Base-by-base conservation (phyloP, 331 rosid species). In the Dryas integrifolia region DNA sequence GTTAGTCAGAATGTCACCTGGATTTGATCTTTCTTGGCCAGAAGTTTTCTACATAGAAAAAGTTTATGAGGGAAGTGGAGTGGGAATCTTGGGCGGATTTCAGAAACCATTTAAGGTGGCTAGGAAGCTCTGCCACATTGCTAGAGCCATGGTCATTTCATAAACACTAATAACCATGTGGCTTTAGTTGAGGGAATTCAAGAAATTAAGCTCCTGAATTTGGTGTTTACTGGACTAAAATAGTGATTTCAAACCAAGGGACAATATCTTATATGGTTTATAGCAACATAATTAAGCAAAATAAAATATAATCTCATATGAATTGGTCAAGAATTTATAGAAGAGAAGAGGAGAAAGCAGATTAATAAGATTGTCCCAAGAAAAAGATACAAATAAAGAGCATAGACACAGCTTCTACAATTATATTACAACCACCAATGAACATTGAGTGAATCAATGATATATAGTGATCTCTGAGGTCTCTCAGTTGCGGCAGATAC, bases 401-500 rank as follows among this genome's bases (percentile, higher is more conserved):
- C 44, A 60, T 41, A 30, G 35, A 2, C 35, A 67, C 69, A 72
- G 58, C 51, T 76, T 83, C 73, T 83, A 83, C 80, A 69, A 48
- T 61, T 76, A 74, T 65, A 61, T 58, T 63, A 57, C 15, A 40
- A 46, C 58, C 69, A 67, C 12, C 59, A 65, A 65, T 2, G 2
- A 9, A 58, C 61, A 65, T 52, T 21, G 72, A 46, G 30, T 0
- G 66, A 75, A 49, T 35, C 72, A 58, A 66, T 14, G 46, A 58
- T 57, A 64, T 13, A 3, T 10, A 21, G 39, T 57, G 40, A 15
- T 30, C 46, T 15, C 3, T 55, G 40, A 10, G 11, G 24, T 41
- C 15, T 60, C 51, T 80, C 88, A 86, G 55, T 86, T 82, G 85
- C 58, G 91, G 76, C 93, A 86, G 68, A 86, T 72, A 61, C 89